phyloP scores from a whole-genome alignment of 2,329 filamentous ascomycete genomes.

The Pochonia chlamydosporia region DNA sequence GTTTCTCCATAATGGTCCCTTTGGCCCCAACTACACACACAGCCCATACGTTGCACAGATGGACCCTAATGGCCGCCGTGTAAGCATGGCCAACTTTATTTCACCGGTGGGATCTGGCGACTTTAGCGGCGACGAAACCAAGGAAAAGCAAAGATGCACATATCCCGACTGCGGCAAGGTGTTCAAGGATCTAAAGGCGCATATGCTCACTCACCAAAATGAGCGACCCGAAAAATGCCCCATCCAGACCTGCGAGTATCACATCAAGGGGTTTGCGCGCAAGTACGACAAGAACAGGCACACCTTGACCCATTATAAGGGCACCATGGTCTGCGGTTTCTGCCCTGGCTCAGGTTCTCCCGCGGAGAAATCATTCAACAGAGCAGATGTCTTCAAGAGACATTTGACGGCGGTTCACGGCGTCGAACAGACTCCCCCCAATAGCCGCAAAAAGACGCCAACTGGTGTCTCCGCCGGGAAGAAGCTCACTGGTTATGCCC shows the following conservation, averaged over 20 bases:
- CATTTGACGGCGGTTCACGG: slow-evolving; percentile 86
- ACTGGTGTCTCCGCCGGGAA: slow-evolving; percentile 41
- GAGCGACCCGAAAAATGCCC: slow-evolving; percentile 93
- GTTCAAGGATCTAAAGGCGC: slow-evolving; percentile 89
- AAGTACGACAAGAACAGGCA: slow-evolving; percentile 97
- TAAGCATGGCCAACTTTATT: slow-evolving; percentile 64
- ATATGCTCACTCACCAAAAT: slow-evolving; percentile 89
- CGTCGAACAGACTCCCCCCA: slow-evolving; percentile 88
- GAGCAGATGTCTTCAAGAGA: slow-evolving; percentile 92
- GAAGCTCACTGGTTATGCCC: slow-evolving; percentile 65
- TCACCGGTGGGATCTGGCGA: slow-evolving; percentile 54
- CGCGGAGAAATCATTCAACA: slow-evolving; percentile 91
- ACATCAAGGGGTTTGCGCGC: slow-evolving; percentile 84
- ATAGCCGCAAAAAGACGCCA: slow-evolving; percentile 70
- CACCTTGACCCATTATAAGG: slow-evolving; percentile 92
- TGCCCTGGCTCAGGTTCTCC: slow-evolving; percentile 84
- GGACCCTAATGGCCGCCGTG: slow-evolving; percentile 47
- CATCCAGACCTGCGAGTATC: slow-evolving; percentile 86
- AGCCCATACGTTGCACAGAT: slow-evolving; percentile 46
- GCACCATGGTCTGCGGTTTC: slow-evolving; percentile 94
- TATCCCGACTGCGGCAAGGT: slow-evolving; percentile 77
- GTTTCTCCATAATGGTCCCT: slow-evolving; percentile 51
- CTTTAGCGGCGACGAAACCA: slow-evolving; percentile 56
- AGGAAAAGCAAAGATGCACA: slow-evolving; percentile 69
- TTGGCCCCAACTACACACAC: slow-evolving; percentile 47